Evolutionary conservation across 371 early-diverging fungal species (phyloP), one percentile per base, ranked within the genome.

Genomic region (Dinochytrium kinnereticum): DNA sequence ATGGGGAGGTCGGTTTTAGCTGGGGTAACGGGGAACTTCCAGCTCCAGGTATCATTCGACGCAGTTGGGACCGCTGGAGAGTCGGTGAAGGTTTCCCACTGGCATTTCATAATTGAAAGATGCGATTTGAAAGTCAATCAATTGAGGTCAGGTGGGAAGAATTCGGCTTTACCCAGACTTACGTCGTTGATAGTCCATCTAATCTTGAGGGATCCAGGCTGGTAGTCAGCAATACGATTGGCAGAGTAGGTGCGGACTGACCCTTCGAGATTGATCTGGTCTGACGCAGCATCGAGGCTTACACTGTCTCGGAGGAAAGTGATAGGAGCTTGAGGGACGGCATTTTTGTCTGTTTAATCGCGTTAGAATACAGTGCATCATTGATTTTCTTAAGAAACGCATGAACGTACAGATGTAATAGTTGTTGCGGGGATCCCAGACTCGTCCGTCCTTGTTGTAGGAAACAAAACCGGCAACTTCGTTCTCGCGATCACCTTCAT

Each of bases 381-480:
- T n/a, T n/a, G n/a, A 7, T 13, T 5, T 13, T n/a, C 24, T 21
- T 53, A 5, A 53, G 13, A 5, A 5, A 53, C 13, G 55, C 10
- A 24, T 26, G 55, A 53, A 53, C 55, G 10, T 26, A 53, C 55
- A 53, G 24, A 53, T 26, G 26, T n/a, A 53, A 10, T 37, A 33
- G 61, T 37, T 61, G 61, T 34, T 61, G 34, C 36, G 61, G 34
- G 61, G 61, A 61, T 61, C 61, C 61, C 61, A 61, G 5, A 40
- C 38, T 5, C 66, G 38, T 2, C 10, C 44, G 2, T 19, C 17
- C 13, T 38, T 44, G 66, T 40, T 44, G 44, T 40, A 66, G 15
- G 66, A 38, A 2, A 44, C 66, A 30, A 40, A 66, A 26, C 44
- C 66, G 44, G 66, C 44, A 37, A 66, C 17, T 30, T 66, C 66